Evolutionary conservation across 2,329 filamentous ascomycete genomes (phyloP).

Genomic region (Aspergillus clavatus): DNA sequence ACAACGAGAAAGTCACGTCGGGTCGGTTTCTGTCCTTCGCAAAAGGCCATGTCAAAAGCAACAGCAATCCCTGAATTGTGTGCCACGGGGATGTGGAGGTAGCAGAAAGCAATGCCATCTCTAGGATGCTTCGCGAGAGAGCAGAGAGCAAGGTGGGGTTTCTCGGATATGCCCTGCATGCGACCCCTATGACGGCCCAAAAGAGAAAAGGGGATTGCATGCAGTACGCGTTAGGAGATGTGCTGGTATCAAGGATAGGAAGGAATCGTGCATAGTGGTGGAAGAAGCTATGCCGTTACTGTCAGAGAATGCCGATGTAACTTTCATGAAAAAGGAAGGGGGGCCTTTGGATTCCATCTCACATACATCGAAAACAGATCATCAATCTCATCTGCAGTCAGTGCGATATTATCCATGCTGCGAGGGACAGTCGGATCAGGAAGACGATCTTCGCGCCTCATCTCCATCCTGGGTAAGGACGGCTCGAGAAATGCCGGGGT

Average conservation of each 20-base stretch:
- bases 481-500: conserved; percentile 17
- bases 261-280: conserved; percentile 35
- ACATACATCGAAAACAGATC: conserved; percentile 35
- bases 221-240: conserved; percentile 68
- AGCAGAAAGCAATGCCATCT: conserved; percentile 36
- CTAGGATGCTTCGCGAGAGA: conserved; percentile 29
- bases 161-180: conserved; percentile 33
- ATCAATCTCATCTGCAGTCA: conserved; percentile 34
- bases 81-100: conserved; percentile 29
- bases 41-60: conserved; percentile 40
- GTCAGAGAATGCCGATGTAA: background rate
- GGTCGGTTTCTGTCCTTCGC: conserved; percentile 30
- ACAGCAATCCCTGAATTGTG: conserved; percentile 34
- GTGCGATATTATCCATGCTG: conserved; percentile 25
- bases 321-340: too few species aligned
- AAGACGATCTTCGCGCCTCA: conserved; percentile 6
- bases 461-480: conserved; percentile 7
- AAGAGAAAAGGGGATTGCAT: conserved; percentile 76
- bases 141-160: conserved; percentile 38
- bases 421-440: conserved; percentile 25
- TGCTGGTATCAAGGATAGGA: conserved; percentile 41
- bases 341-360: too few species aligned
- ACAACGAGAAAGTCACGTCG: conserved; percentile 35
- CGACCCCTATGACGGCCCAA: conserved; percentile 59
- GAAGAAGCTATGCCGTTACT: conserved; percentile 29